These are phyloP conservation scores for Claviceps pusilla DNA, from an alignment of 2,329 filamentous ascomycete species.

Conservation along the genomic window DNA sequence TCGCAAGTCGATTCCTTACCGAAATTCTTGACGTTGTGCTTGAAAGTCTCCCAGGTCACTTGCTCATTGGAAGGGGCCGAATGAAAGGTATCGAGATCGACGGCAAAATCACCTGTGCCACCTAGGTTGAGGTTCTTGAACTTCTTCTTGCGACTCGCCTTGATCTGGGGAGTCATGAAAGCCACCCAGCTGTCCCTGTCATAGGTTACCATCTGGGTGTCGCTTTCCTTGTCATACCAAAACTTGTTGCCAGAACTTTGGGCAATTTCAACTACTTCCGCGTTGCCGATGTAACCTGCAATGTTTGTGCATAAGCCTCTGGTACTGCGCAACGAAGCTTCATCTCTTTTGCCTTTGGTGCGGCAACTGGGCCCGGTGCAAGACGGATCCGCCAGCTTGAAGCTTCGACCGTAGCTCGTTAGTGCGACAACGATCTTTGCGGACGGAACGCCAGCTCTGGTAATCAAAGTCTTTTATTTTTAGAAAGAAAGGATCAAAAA, in stretches of 20 bases:
- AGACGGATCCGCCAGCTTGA: constrained; percentile 12
- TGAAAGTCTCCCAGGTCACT: not conserved
- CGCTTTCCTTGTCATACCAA: not conserved
- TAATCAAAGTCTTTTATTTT: constrained; percentile 5
- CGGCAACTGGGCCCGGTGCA: constrained; percentile 11
- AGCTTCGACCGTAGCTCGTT: constrained; percentile 14
- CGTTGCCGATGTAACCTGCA: constrained; percentile 13
- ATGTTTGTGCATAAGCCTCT: constrained; percentile 13
- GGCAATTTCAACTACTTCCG: constrained; percentile 11
- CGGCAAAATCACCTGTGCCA: constrained; percentile 2
- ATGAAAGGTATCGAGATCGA: constrained; percentile 3
- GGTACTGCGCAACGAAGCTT: constrained; percentile 7
- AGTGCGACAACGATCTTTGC: constrained; percentile 15
- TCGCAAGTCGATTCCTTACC: not conserved
- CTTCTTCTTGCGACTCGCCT: not conserved
- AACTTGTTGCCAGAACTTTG: not conserved
- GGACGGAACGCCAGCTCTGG: constrained; percentile 13
- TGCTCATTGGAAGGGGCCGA: not conserved
- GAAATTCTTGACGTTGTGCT: not conserved
- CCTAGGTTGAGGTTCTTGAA: constrained; percentile 1
- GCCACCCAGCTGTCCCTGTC: not conserved
- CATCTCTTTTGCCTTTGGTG: constrained; percentile 7
- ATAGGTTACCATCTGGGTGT: not conserved
- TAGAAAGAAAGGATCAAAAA: too few species aligned
- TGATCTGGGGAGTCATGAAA: not conserved